These are phyloP conservation scores for Fraxinus sp. DNA, from an alignment of 305 asterid genomes.

Conservation along the genomic window DNA sequence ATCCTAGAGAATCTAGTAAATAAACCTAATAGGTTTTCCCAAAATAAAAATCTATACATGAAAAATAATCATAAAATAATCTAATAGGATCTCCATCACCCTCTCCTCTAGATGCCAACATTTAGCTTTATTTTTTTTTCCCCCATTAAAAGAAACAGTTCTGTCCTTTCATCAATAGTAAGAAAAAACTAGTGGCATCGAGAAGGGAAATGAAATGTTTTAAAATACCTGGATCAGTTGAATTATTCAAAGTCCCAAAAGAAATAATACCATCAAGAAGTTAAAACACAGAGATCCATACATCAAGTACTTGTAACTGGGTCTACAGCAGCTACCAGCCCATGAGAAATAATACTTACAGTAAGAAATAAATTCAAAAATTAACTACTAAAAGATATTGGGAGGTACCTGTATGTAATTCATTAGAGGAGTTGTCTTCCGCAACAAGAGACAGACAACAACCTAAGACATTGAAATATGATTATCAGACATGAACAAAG, in stretches of 20 bases:
- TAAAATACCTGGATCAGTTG: not conserved
- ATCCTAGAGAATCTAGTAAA: not conserved
- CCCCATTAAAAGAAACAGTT: not conserved
- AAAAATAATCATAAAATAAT: not conserved
- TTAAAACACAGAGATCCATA: slow-evolving; percentile 17
- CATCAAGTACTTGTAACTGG: slow-evolving; percentile 12
- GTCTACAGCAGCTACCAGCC: not conserved
- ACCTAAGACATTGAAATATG: slow-evolving; percentile 55
- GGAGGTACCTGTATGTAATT: slow-evolving; percentile 71
- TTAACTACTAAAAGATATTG: slow-evolving; percentile 19
- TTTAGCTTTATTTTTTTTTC: not conserved
- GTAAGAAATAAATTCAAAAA: slow-evolving; percentile 12
- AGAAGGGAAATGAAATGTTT: not conserved
- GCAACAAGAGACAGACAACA: slow-evolving; percentile 80
- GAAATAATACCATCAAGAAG: not conserved
- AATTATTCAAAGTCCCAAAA: slow-evolving; percentile 11
- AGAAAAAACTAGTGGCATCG: slow-evolving; percentile 7
- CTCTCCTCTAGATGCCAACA: not conserved
- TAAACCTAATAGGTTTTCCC: not conserved
- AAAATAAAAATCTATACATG: not conserved
- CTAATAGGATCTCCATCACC: not conserved
- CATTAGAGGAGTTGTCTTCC: slow-evolving; percentile 87
- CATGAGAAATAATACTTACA: slow-evolving; percentile 10
- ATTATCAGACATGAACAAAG: slow-evolving; percentile 34
- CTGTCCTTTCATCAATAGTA: slow-evolving; percentile 11